Evolutionary conservation across 495 filamentous ascomycete genomes (phyloP).

Genomic region (Entonaema liquescens): DNA sequence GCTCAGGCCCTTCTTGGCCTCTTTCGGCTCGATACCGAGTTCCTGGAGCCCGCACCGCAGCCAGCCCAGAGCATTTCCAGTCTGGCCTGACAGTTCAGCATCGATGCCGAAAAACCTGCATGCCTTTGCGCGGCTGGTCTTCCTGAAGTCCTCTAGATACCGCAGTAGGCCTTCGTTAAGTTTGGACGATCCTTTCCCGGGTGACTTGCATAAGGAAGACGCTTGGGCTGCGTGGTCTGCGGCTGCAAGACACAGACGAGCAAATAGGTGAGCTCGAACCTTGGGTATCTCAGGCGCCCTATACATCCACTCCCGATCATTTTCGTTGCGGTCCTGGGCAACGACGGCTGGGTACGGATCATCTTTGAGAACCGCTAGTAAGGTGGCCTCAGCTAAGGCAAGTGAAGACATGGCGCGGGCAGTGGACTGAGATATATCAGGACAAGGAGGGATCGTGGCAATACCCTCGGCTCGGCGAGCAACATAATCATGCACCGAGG

Average conservation of each 20-base stretch:
- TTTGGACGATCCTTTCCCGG: constrained; percentile 48
- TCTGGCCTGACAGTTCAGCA: constrained; percentile 80
- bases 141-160: constrained; percentile 77
- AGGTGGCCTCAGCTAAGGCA: constrained; percentile 85
- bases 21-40: constrained; percentile 65
- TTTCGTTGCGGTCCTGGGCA: constrained; percentile 76
- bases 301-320: constrained; percentile 93
- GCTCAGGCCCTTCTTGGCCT: constrained; percentile 59
- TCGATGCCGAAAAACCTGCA: constrained; percentile 92
- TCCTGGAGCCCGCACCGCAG: constrained; percentile 74
- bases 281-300: constrained; percentile 84
- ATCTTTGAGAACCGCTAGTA: constrained; percentile 89
- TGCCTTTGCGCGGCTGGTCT: constrained; percentile 79
- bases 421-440: constrained; percentile 70
- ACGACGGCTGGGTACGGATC: constrained; percentile 87
- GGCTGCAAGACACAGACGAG: constrained; percentile 83
- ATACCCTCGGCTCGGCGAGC: constrained; percentile 54
- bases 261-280: constrained; percentile 86
- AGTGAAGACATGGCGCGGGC: constrained; percentile 77
- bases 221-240: constrained; percentile 73
- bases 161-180: constrained; percentile 70
- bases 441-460: constrained; percentile 48
- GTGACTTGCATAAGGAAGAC: constrained; percentile 57
- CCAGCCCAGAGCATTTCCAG: constrained; percentile 87
- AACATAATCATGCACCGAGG: constrained; percentile 78